phyloP scores from a whole-genome alignment of 2,329 filamentous ascomycete species.

The Pseudocercospora ulei region DNA sequence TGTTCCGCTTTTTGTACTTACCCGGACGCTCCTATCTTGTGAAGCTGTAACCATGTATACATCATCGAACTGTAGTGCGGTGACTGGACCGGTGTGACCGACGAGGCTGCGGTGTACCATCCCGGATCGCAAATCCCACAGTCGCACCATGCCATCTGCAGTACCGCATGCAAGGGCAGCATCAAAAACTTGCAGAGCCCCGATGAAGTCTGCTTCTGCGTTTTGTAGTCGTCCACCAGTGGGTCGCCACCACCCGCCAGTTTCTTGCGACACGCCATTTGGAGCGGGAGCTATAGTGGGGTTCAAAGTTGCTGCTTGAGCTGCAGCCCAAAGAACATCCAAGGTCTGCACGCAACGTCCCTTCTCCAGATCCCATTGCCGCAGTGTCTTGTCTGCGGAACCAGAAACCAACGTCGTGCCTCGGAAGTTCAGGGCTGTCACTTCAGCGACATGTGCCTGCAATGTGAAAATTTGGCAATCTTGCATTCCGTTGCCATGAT shows the following conservation, averaged over 20 bases:
- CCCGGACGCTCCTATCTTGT: constrained; percentile 81
- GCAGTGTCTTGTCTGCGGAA: constrained; percentile 90
- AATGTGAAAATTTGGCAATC: constrained; percentile 85
- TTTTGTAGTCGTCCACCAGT: constrained; percentile 50
- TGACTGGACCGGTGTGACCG: constrained; percentile 89
- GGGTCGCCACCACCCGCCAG: constrained; percentile 59
- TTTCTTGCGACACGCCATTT: constrained; percentile 12
- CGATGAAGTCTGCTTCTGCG: constrained; percentile 77
- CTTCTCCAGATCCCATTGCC: constrained; percentile 95
- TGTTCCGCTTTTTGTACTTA: too few species aligned
- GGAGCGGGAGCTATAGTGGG: constrained; percentile 32
- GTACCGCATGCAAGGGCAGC: constrained; percentile 91
- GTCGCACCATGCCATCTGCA: constrained; percentile 88
- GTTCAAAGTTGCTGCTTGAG: constrained; percentile 58
- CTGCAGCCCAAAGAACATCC: constrained; percentile 95
- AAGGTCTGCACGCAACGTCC: constrained; percentile 96
- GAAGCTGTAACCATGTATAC: constrained; percentile 90
- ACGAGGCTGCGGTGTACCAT: constrained; percentile 95
- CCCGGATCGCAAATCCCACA: constrained; percentile 93
- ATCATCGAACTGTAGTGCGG: constrained; percentile 91
- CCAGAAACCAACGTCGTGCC: constrained; percentile 87
- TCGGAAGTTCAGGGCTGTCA: constrained; percentile 85
- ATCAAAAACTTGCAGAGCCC: constrained; percentile 89
- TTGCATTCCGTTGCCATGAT: constrained; percentile 64
- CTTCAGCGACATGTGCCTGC: constrained; percentile 82